phyloP scores from a whole-genome alignment of 768 basidiomycete species.

The Xanthoconium stramineum region DNA sequence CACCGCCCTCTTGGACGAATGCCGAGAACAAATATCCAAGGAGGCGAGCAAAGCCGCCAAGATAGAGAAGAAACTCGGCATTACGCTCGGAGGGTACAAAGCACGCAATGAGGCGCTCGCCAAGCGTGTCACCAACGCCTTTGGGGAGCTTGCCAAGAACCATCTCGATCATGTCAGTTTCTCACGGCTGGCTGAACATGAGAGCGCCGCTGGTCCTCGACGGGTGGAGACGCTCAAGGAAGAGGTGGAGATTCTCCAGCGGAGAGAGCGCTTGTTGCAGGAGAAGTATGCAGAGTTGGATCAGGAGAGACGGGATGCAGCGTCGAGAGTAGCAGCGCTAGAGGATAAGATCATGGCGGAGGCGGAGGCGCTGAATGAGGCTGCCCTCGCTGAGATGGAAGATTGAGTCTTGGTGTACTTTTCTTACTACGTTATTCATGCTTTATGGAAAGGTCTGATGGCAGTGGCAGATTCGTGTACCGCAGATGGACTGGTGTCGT shows the following conservation, averaged over 20 bases:
- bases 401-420: conserved; percentile 7
- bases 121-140: conserved; percentile 61
- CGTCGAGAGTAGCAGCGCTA: conserved; percentile 54
- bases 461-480: too few relatives aligned
- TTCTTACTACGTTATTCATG: conserved; percentile 7
- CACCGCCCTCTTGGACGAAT: conserved; percentile 53
- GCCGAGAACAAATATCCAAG: conserved; percentile 68
- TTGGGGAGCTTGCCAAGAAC: conserved; percentile 64
- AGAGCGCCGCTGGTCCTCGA: conserved; percentile 72
- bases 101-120: conserved; percentile 64
- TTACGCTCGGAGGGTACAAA: conserved; percentile 90
- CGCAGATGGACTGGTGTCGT: too few relatives aligned
- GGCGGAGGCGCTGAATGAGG: conserved; percentile 80
- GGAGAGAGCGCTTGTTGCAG: conserved; percentile 76
- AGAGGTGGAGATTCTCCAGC: conserved; percentile 80
- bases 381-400: conserved; percentile 65
- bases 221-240: conserved; percentile 77
- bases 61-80: conserved; percentile 84
- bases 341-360: conserved; percentile 89
- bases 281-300: conserved; percentile 81
- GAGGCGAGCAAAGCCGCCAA: conserved; percentile 82
- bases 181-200: conserved; percentile 63
- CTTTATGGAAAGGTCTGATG: neutral
- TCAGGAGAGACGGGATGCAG: conserved; percentile 59
- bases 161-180: conserved; percentile 81